Evolutionary conservation across 208 protist genomes (phyloP), one percentile per base, ranked within the genome.

Genomic region (Vickermania spadyakhi): DNA sequence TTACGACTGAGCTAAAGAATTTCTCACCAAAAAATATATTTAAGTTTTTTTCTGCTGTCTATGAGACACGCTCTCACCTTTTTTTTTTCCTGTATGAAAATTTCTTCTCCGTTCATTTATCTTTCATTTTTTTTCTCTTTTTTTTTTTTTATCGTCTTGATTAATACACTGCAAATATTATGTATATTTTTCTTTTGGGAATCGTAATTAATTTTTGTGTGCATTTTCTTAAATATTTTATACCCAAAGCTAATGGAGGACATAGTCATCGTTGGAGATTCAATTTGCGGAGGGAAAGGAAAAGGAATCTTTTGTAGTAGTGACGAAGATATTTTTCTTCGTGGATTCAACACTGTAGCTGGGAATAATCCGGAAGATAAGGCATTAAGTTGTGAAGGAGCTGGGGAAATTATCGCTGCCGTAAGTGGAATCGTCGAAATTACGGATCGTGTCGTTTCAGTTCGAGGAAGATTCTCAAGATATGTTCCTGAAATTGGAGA

Each of bases 401-500:
- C 72, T 1, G 88, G 88, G 1, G 81, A 94, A 73, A 86, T 96
- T 59, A 65, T 93, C 25, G 73, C 86, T 28, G 80, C 90, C 0
- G 79, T 94, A 28, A 91, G 77, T 60, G 90, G 90, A 1, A 23
- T 78, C 25, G 77, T 93, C 26, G 86, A 96, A 29, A 62, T 93
- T 0, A 93, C 84, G 1, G 86, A 93, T 57, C 73, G 83, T 22
- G 86, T 96, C 28, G 79, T 96, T 13, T 96, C 90, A 13, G 73
- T 96, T 18, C 86, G 78, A 51, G 86, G 86, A 0, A 60, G 77
- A 7, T 64, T 69, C 5, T 68, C 86, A 0, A 69, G 94, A 4
- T 99, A 98, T 57, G 65, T 76, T 13, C 92, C 96, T 3, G 97
- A 99, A 58, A 88, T 99, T 26, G 98, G 98, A 2, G 98, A 99